Base-by-base conservation (phyloP, 768 basidiomycete genomes). In the Trametes maxima region DNA sequence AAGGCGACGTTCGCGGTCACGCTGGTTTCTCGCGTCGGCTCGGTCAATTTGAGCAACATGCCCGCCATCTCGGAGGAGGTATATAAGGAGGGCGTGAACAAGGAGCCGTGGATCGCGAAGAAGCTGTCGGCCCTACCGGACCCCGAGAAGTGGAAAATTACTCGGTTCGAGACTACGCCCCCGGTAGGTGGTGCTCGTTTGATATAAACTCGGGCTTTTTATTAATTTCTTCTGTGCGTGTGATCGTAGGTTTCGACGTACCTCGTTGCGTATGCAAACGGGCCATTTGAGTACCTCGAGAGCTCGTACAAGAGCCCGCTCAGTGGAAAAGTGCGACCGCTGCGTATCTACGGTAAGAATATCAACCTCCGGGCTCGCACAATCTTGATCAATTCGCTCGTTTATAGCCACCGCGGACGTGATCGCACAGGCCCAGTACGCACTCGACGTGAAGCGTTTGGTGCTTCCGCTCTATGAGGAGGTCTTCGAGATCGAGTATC, bases 391-490 rank as follows among this genome's bases (percentile, higher is more conserved):
- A 5, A 25, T 10, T 59, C 10, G 16, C 12, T 12, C 2, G 14
- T 1, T 1, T 1, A 21, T 65, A 92, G 90, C 90, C 8, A 96
- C 94, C 7, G 77, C 85, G 60, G 89, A 98, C 68, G 77, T 87
- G 64, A 92, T 98, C 68, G 80, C 86, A 65, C 94, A 94, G 71
- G 89, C 90, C 6, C 82, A 89, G 66, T 94, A 94, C 68, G 90
- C 91, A 12, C 85, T 98, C 44, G 94, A 96, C 67, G 86, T 96
- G 68, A 97, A 92, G 74, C 84, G 83, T 7, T 80, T 79, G 35
- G 90, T 92, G 5, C 77, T 97, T 12, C 94, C 95, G n/a, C 72
- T 94, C 16, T 97, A 95, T 72, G 96, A 98, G 75, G 80, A 89
- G 71, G 83, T 96, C 56, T 98, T 98, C 70, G 88, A 95, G 66